Percentiles rank a stretch among this genome's conserved stretches.
Conservation (phyloP, 495 filamentous ascomycete species). For the Annulohypoxylon bovei region DNA sequence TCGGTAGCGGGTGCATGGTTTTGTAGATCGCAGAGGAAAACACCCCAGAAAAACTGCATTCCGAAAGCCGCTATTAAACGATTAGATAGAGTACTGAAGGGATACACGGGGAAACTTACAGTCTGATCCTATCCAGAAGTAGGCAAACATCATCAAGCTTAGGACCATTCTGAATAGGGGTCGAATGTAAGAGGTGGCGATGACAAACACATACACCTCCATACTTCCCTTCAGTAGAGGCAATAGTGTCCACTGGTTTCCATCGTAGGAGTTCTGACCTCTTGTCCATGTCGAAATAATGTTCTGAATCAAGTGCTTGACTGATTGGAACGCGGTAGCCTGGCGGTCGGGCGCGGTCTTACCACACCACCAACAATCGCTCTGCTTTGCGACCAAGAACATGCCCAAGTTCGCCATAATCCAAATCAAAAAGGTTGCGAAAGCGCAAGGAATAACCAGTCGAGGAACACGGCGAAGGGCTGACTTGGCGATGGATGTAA, state of each 20-base stretch:
- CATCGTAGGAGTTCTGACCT: slow-evolving; percentile 69
- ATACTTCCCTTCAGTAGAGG: slow-evolving; percentile 70
- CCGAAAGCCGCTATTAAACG: slow-evolving; percentile 58
- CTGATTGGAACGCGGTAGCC: slow-evolving; percentile 44
- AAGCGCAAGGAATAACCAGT: slow-evolving; percentile 67
- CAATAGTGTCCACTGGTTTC: slow-evolving; percentile 73
- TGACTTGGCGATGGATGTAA: slow-evolving; percentile 66
- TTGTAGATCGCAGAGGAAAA: slow-evolving; percentile 69
- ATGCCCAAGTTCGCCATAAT: slow-evolving; percentile 65
- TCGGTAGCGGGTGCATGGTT: slow-evolving; percentile 62
- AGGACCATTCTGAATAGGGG: slow-evolving; percentile 65
- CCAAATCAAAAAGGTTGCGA: slow-evolving; percentile 69
- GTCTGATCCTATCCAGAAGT: slow-evolving; percentile 62
- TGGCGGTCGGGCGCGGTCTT: slow-evolving; percentile 62
- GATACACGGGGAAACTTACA: slow-evolving; percentile 45
- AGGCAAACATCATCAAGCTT: slow-evolving; percentile 61
- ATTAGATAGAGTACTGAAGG: neutral
- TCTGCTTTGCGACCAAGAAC: slow-evolving; percentile 64
- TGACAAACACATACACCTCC: slow-evolving; percentile 66
- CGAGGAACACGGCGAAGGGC: slow-evolving; percentile 72
- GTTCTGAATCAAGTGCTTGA: slow-evolving; percentile 55
- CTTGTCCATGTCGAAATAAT: slow-evolving; percentile 67
- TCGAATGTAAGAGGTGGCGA: slow-evolving; percentile 66
- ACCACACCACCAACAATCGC: slow-evolving; percentile 69
- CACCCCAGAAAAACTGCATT: slow-evolving; percentile 72